Base-by-base conservation (phyloP, 2,329 filamentous ascomycete genomes). In the Bipolaris oryzae region DNA sequence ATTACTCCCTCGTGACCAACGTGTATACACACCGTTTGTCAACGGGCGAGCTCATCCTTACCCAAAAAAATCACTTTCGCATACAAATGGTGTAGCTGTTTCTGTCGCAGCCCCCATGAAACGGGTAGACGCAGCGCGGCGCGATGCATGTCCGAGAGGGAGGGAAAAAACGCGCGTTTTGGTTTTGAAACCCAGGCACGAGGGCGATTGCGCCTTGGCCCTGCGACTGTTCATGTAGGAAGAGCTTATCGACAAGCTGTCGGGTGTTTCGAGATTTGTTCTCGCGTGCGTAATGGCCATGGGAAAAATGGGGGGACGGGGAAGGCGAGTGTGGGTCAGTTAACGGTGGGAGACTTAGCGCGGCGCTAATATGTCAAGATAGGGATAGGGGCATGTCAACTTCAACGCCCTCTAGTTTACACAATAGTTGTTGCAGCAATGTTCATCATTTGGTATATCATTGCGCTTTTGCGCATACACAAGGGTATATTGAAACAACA, bases 131-230 rank as follows among this genome's bases (percentile, higher is more conserved):
- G 28, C 10, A 10, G 3, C 53, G 38, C 34, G 44, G 50, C 51
- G 37, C 25, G 10, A 31, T 34, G 37, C 34, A 41, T 28, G 35
- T 37, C 37, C 53, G 49, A 28, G 21, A 41, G 60, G 55, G 57
- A 48, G 20, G 31, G 13, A 51, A 38, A 61, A 58, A 59, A 48
- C 57, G 51, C 53, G 60, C 55, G 59, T 53, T 57, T 57, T 34
- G 52, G 68, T 69, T 71, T 70, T 53, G 58, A 71, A 67, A 64
- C 62, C 41, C 47, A 60, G 50, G 54, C 55, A 54, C 15, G 43
- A 54, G 16, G 37, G 16, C 16, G 34, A 13, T 53, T 18, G 16
- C 44, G 50, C 50, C 53, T 42, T 21, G 37, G 5, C 15, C 13
- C 43, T 62, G 64, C 49, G 49, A 68, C 62, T 58, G 33, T 33